phyloP scores from a whole-genome alignment of 129 eudicot genomes.

The carrot (Daucus carota) region DH1_v3.0 NC_030384.2:40218001-40218500 shows the following conservation, averaged over 20 bases:
- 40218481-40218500: background rate
- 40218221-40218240: background rate
- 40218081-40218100: background rate
- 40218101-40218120: background rate
- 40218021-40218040: too few species aligned
- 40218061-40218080: background rate
- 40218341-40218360: background rate
- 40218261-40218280: background rate
- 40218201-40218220: background rate
- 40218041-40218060: background rate
- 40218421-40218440: constrained; percentile 66
- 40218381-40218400: background rate
- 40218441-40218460: constrained; percentile 91
- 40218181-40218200: background rate
- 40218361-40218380: background rate
- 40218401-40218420: background rate
- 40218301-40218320: background rate
- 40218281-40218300: background rate
- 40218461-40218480: constrained; percentile 24
- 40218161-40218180: background rate
- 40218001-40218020: too few species aligned
- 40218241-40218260: background rate
- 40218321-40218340: background rate
- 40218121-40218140: background rate
- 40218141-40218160: background rate